Evolutionary conservation across 305 asterid genomes (phyloP).

Genomic region (Rubia peregrina): DNA sequence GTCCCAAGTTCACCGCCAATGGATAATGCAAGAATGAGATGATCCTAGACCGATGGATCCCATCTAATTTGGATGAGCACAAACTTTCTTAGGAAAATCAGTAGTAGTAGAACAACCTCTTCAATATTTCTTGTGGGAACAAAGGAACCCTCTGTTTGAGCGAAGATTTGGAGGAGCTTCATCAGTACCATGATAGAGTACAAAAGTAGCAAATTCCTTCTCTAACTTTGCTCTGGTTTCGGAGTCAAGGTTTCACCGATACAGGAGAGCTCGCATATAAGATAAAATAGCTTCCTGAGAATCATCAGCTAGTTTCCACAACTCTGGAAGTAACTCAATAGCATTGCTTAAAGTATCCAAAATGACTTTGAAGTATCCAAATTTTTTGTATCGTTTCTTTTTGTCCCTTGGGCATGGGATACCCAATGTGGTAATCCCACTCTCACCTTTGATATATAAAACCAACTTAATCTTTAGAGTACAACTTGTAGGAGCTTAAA

Average conservation of each 20-base stretch:
- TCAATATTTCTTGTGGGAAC: constrained; percentile 70
- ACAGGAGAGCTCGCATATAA: constrained; percentile 72
- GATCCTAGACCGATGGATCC: constrained; percentile 78
- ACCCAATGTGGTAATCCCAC: no score
- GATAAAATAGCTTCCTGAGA: constrained; percentile 64
- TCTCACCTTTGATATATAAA: no score
- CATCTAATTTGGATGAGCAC: constrained; percentile 35
- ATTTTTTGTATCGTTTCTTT: no score
- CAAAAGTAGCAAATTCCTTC: constrained; percentile 68
- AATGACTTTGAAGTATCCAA: no score
- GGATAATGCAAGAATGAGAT: constrained; percentile 72
- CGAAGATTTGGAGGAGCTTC: constrained; percentile 83
- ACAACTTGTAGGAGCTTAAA: no score
- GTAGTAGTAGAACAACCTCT: constrained; percentile 79
- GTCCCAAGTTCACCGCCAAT: constrained; percentile 48
- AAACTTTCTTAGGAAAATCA: constrained; percentile 45
- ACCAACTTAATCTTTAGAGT: no score
- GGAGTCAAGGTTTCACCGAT: constrained; percentile 67
- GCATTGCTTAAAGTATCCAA: constrained; percentile 64
- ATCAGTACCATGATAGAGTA: constrained; percentile 76
- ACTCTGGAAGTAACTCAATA: constrained; percentile 84
- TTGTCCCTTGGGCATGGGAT: no score
- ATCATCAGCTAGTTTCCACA: constrained; percentile 50
- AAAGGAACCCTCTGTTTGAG: constrained; percentile 66
- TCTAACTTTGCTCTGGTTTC: constrained; percentile 55